Base-by-base conservation (phyloP, 1,139 yeast species). In the Protomyces macrosporus region DNA sequence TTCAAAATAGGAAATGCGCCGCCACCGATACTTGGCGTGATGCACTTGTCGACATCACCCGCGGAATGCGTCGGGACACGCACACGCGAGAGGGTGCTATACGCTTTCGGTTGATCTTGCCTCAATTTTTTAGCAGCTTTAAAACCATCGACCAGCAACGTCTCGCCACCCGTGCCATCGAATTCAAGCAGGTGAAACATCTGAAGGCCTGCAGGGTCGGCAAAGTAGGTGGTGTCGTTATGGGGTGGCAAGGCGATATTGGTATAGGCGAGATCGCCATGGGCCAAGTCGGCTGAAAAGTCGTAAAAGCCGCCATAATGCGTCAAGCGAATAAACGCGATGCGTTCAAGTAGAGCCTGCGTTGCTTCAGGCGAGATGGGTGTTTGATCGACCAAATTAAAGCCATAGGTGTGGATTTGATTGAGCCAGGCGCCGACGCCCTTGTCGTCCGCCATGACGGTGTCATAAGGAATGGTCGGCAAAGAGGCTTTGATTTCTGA, bases 271-370 rank as follows among this genome's bases (percentile, higher is more conserved):
- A 90, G 85, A 72, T 87, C 93, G 65, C 84, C 83, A 75, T 84
- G 85, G 54, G 86, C 80, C 70, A 87, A 76, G 71, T 87, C 89
- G 12, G 89, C 81, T 32, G 91, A 86, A 72, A 87, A 86, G 70
- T 86, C 90, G 90, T 91, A 87, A 74, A 87, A 86, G 3, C 89
- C 90, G 35, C 69, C 91, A 68, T 87, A 87, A 73, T 87, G 91
- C 1, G 93, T 87, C 32, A 86, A 87, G 50, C 88, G 77, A 65
- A 86, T 82, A 71, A 84, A 85, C 64, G 85, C 81, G 67, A 87
- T 79, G 69, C 83, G 76, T 68, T 84, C 84, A 65, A 86, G 82
- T 63, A 87, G 77, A 66, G 75, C 75, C 70, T 85, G 81, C 0
- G 93, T 86, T 34, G 78, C 87, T 68, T 83, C 83, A 0, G 89